Evolutionary conservation across 2,329 filamentous ascomycete genomes (phyloP).

Genomic region (Cadophora luteo-olivacea): DNA sequence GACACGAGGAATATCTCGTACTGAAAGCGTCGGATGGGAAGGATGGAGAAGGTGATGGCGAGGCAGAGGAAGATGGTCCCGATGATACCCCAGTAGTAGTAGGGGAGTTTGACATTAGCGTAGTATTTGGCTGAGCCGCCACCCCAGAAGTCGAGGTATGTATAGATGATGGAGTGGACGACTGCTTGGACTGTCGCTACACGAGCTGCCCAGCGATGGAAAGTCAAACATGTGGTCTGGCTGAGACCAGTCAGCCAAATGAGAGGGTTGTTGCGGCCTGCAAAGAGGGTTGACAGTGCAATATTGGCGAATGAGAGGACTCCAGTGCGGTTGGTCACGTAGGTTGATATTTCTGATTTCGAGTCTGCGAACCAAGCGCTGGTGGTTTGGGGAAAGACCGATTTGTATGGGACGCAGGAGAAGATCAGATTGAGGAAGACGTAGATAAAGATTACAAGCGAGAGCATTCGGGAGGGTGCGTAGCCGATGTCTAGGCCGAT

Average conservation of each 20-base stretch:
- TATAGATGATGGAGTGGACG: conserved; percentile 53
- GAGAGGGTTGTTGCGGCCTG: conserved; percentile 33
- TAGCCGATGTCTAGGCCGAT: conserved; percentile 10
- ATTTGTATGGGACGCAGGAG: conserved; percentile 20
- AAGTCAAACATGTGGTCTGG: conserved; percentile 54
- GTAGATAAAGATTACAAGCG: conserved; percentile 21
- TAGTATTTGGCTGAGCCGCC: conserved; percentile 41
- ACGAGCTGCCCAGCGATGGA: conserved; percentile 57
- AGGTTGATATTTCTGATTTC: conserved; percentile 48
- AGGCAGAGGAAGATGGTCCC: conserved; percentile 41
- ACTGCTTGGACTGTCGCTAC: conserved; percentile 53
- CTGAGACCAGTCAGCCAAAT: conserved; percentile 47
- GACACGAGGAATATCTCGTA: conserved; percentile 35
- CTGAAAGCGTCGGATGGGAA: conserved; percentile 47
- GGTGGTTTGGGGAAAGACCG: conserved; percentile 6
- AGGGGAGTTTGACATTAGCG: conserved; percentile 41
- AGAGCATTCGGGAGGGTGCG: conserved; percentile 14
- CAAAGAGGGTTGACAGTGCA: conserved; percentile 34
- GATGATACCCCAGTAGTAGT: conserved; percentile 54
- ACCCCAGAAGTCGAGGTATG: conserved; percentile 39
- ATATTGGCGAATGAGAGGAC: conserved; percentile 28
- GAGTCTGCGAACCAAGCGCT: conserved; percentile 21
- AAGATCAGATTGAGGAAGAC: conserved; percentile 21
- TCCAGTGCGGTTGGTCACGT: conserved; percentile 32
- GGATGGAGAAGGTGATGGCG: conserved; percentile 38